Evolutionary conservation across 1,284 basidiomycete genomes (phyloP), one percentile per base, ranked within the genome.

Genomic region (Ganoderma sinense): DNA sequence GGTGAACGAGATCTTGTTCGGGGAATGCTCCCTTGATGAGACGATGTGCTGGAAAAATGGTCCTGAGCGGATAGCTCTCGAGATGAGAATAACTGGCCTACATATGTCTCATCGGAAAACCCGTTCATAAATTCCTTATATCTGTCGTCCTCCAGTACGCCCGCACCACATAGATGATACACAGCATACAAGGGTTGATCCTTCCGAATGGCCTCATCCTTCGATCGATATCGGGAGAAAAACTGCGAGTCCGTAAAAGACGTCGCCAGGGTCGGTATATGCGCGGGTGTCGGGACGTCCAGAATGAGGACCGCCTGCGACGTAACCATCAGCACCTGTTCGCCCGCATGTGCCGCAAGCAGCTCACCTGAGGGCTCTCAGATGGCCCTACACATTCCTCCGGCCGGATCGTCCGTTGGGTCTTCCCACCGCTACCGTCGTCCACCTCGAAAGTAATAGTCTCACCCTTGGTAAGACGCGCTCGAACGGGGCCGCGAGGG

Each of bases 1-100:
- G 0, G 90, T 92, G 77, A 95, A 97, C 18, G 91, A 90, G 31
- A 94, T 84, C 4, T 87, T 88, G 80, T 97, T 89, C 5, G 89
- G 81, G 53, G 83, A 82, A 66, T 91, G 83, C 70, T 88, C 84
- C 41, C 84, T 83, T 45, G 93, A 91, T 13, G 31, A 65, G 51
- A 64, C 29, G 23, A 76, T 31, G 66, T 74, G 73, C 69, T 73
- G 68, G 26, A 66, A 67, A 62, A 14, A 23, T n/a, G 41, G 62
- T n/a, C 55, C 58, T 69, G 4, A 65, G 56, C 23, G 41, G 43
- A 7, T 39, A n/a, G 7, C 56, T 20, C 18, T 48, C 10, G 36
- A 55, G 5, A 10, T 20, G 29, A 5, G 1, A 33, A 26, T 40
- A 40, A n/a, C 31, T 16, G 20, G 71, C 77, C 48, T 58, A 80